Evolutionary conservation across 2,329 filamentous ascomycete genomes (phyloP), one percentile per base, ranked within the genome.

Genomic region (Neopestalotiopsis clavispora): DNA sequence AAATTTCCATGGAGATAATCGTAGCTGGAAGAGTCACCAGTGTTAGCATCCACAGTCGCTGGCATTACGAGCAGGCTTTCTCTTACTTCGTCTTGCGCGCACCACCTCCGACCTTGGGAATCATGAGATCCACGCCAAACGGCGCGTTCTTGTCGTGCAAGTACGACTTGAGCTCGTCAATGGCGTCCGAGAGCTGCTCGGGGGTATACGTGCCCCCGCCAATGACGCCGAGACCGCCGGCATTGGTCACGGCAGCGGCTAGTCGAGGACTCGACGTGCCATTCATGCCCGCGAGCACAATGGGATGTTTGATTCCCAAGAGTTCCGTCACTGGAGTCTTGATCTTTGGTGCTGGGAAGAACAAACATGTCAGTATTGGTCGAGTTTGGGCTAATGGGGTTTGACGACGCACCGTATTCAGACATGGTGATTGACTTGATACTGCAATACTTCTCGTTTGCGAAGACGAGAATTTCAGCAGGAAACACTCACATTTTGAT

Each of bases 221-320:
- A 76, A 98, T 94, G 77, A 98, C 95, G 84, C 95, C 95, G 70
- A 98, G 87, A 77, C 95, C 95, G 75, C 95, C 95, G 65, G 95
- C 95, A 82, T 98, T 97, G 76, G 94, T 95, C 77, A 98, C 95
- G 62, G 95, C 95, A 57, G 95, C 95, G 68, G 95, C 95, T 78
- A 98, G 91, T 86, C 94, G 95, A 69, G 95, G 95, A 61, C 95
- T 95, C 69, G 95, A 95, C 69, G 95, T 95, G 73, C 97, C 94
- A 87, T 98, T 98, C 95, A 98, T 98, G 81, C 95, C 95, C 75
- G 95, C 95, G 72, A 98, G 92, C 79, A 98, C 86, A 79, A 98
- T 86, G 70, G 95, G 95, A 84, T 98, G 95, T 82, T 96, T 92
- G 89, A 98, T 97, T 86, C 94, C 93, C 83, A 98, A 91, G 74